Percentiles rank a stretch among this genome's conserved stretches.
Conservation (phyloP, 352 stramenopile species). For the Globisporangium splendens region DNA sequence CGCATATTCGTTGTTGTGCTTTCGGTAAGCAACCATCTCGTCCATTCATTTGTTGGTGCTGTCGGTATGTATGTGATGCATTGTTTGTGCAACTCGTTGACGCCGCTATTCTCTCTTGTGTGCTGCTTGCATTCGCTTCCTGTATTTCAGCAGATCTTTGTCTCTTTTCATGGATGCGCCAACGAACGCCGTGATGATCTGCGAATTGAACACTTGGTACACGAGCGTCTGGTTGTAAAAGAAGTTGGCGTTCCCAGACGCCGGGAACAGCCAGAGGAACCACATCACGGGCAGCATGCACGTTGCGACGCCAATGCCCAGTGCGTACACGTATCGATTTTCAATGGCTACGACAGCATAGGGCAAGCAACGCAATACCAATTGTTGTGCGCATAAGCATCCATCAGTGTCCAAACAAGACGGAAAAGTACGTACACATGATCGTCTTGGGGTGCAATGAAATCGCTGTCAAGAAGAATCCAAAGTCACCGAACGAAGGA, state of each 20-base stretch:
- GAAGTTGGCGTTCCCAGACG: constrained; percentile 86
- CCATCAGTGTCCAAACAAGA: background rate
- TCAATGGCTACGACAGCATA: constrained; percentile 49
- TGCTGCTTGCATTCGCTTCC: constrained; percentile 17
- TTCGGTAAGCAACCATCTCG: background rate
- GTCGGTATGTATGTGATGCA: background rate
- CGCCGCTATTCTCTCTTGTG: background rate
- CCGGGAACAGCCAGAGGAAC: constrained; percentile 85
- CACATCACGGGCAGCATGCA: constrained; percentile 84
- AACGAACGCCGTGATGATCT: constrained; percentile 76
- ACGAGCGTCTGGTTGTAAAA: constrained; percentile 88
- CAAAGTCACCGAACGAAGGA: constrained; percentile 72
- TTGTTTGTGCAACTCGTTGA: background rate
- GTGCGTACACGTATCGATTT: constrained; percentile 69
- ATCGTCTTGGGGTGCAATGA: constrained; percentile 77
- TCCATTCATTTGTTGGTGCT: background rate
- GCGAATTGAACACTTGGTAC: constrained; percentile 82
- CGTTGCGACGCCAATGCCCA: constrained; percentile 62
- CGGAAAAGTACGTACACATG: constrained; percentile 40
- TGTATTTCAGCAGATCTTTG: constrained; percentile 69
- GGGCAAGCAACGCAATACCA: background rate
- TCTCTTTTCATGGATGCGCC: constrained; percentile 78
- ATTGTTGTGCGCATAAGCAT: background rate
- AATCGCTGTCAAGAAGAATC: constrained; percentile 67
- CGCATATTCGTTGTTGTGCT: background rate